Evolutionary conservation across 2,329 filamentous ascomycete genomes (phyloP).

Genomic region (Monosporascus sp.): DNA sequence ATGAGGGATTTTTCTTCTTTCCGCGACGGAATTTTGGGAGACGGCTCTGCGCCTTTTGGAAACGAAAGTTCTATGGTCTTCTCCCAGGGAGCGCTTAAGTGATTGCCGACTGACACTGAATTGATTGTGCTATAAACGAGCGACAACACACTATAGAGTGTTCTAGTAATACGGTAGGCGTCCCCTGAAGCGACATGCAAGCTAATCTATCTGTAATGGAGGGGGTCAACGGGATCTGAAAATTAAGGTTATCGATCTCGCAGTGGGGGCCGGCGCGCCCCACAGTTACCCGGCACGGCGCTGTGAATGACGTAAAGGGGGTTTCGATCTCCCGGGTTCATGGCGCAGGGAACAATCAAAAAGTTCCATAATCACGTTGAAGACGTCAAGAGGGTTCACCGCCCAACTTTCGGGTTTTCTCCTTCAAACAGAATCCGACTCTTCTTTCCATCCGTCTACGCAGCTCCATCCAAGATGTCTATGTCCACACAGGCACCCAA

Average conservation of each 20-base stretch:
- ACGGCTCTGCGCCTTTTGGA: not conserved
- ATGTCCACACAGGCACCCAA: constrained; percentile 6
- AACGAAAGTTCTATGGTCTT: no score
- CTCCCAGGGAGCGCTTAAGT: no score
- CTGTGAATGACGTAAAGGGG: not conserved
- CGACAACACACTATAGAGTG: no score
- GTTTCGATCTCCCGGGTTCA: not conserved
- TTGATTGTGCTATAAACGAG: no score
- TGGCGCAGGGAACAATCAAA: not conserved
- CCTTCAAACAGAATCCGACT: no score
- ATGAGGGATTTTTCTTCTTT: not conserved
- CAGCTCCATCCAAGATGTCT: constrained; percentile 3
- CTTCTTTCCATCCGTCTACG: constrained; percentile 2
- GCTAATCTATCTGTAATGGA: not conserved
- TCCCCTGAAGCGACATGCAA: not conserved
- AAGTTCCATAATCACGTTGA: not conserved
- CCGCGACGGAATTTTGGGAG: not conserved
- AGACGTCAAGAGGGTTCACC: not conserved
- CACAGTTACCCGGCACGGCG: not conserved
- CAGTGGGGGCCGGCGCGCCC: not conserved
- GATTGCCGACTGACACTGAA: no score
- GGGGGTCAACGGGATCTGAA: not conserved
- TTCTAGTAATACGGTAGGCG: not conserved
- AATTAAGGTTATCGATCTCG: not conserved
- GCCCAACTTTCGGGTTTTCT: no score